Conservation (phyloP, 2,329 filamentous ascomycete genomes). For the Sporothrix mexicana region DNA sequence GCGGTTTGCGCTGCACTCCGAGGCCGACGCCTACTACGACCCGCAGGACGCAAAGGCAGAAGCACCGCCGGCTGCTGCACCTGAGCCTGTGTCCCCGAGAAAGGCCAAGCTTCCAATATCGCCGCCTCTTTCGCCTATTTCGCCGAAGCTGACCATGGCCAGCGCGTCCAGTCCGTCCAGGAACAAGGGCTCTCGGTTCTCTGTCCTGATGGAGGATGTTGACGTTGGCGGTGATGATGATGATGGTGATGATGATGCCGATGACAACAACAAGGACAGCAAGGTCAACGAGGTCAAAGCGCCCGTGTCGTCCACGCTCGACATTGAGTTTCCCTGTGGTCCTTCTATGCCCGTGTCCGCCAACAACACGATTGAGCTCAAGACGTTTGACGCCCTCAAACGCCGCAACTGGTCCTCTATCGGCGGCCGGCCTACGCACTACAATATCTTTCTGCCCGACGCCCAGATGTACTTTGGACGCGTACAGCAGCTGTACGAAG, state of each 20-base stretch:
- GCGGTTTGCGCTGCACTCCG: constrained; percentile 38
- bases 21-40: constrained; percentile 38
- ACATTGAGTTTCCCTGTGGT: constrained; percentile 32
- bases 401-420: background rate
- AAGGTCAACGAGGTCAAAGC: no score
- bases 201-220: constrained; percentile 9
- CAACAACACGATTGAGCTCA: constrained; percentile 38
- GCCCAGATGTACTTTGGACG: constrained; percentile 40
- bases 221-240: background rate
- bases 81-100: background rate
- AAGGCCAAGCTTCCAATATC: constrained; percentile 10
- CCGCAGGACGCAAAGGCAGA: background rate
- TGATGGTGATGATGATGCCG: background rate
- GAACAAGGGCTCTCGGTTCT: constrained; percentile 14
- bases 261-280: background rate
- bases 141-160: background rate
- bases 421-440: constrained; percentile 8
- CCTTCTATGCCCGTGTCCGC: constrained; percentile 30
- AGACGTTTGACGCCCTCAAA: constrained; percentile 33
- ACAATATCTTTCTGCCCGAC: constrained; percentile 22
- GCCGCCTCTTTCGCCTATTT: constrained; percentile 14
- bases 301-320: background rate
- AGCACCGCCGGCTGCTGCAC: background rate
- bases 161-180: background rate
- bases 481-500: constrained; percentile 33